Base-by-base conservation (phyloP, 1,284 basidiomycete species). In the Ganoderma leucocontextum region DNA sequence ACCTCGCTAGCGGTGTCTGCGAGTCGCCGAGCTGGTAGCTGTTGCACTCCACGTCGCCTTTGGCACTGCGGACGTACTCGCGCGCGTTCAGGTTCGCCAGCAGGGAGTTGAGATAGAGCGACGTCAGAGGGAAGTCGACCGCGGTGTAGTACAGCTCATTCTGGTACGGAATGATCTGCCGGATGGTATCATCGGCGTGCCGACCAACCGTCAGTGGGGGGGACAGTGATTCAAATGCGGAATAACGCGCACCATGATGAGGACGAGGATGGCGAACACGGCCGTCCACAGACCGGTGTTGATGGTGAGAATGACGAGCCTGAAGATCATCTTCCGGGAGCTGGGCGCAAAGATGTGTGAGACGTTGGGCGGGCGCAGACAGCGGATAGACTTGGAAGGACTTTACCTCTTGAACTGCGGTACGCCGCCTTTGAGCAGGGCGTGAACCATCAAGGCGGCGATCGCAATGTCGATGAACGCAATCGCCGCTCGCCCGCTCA, bases 191-290 rank as follows among this genome's bases (percentile, higher is more conserved):
- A n/a, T n/a, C n/a, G n/a, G n/a, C n/a, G n/a, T 1, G 47, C 10
- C 22, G 7, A 25, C 22, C 3, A 25, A 22, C 22, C 12, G n/a
- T 25, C 47, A 49, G n/a, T 5, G 5, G n/a, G 22, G n/a, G 10
- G 4, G 4, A 10, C 39, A 41, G 39, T 41, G 39, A 41, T n/a
- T n/a, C 13, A 41, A 41, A 15, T 6, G 42, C 9, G 22, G 22
- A 49, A 49, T n/a, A 5, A 4, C 4, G 47, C 93, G 91, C 47
- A 67, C 66, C n/a, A 67, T 25, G 38, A 12, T 29, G n/a, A 67
- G 55, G 42, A 60, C 62, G 22, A 60, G 7, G n/a, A 60, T 52
- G 12, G 66, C 65, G n/a, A 64, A 44, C 13, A 67, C 22, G 22
- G 66, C 62, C 6, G 62, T 67, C 62, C 66, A 67, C 5, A 60